phyloP scores from a whole-genome alignment of 768 basidiomycete genomes.

The Lactarius akahatsu region DNA sequence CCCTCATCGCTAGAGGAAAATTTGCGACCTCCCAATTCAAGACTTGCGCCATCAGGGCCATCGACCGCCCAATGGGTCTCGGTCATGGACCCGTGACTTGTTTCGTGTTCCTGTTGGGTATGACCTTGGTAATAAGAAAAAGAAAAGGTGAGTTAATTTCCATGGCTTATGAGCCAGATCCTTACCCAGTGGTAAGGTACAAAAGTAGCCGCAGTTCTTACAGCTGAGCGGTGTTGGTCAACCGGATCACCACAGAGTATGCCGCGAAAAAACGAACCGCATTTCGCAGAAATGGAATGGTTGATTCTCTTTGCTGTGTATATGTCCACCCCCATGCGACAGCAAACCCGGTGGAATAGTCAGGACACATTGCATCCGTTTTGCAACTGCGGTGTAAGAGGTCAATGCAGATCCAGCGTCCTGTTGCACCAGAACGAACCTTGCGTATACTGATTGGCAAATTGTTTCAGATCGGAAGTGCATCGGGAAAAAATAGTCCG shows the following conservation, averaged over 20 bases:
- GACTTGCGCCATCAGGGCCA: slow-evolving; percentile 46
- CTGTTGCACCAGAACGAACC: slow-evolving; percentile 34
- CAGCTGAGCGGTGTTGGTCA: slow-evolving; percentile 41
- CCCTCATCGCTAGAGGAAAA: slow-evolving; percentile 54
- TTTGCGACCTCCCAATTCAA: slow-evolving; percentile 56
- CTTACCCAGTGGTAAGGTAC: slow-evolving; percentile 53
- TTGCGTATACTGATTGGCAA: slow-evolving; percentile 47
- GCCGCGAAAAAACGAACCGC: slow-evolving; percentile 35
- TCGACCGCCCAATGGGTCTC: slow-evolving; percentile 55
- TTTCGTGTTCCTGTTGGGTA: slow-evolving; percentile 58
- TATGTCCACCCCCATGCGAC: slow-evolving; percentile 48
- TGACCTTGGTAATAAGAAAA: slow-evolving; percentile 43
- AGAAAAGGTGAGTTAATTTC: background rate
- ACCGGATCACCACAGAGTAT: background rate
- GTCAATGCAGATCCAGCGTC: background rate
- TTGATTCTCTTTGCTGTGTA: slow-evolving; percentile 44
- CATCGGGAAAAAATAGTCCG: background rate
- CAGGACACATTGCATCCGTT: slow-evolving; percentile 50
- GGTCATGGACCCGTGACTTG: slow-evolving; percentile 62
- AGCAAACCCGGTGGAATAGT: slow-evolving; percentile 43
- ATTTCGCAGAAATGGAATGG: slow-evolving; percentile 56
- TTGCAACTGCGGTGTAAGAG: slow-evolving; percentile 39
- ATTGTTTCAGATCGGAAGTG: background rate
- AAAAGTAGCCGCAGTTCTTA: slow-evolving; percentile 55
- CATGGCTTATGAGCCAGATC: background rate